Base-by-base conservation (phyloP, 2,329 filamentous ascomycete genomes). In the Hypoxylon sp. region DNA sequence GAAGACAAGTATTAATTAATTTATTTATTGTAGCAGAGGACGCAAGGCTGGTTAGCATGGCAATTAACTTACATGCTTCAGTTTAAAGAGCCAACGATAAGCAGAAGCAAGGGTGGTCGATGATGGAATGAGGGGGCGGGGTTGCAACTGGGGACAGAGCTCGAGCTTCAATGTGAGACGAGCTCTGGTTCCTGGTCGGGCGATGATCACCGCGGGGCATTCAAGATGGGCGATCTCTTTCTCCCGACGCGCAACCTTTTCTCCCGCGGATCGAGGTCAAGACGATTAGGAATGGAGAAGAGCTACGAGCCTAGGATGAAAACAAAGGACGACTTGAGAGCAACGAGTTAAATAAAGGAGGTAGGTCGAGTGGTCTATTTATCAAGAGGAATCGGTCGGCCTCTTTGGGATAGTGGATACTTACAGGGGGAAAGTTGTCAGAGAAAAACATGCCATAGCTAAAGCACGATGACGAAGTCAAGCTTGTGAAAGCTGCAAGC, bases 101-200 rank as follows among this genome's bases (percentile, higher is more conserved):
- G 51, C 27, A 53, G 46, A 48, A 50, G 55, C 46, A 67, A 64
- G 66, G 62, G 52, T 59, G n/a, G 54, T 21, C 21, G 57, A 53
- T 54, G 62, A 61, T 59, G 37, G 42, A 55, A 63, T 69, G 69
- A 71, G 68, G 68, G 68, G 68, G 68, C 65, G 68, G 68, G 69
- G 69, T 69, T 47, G 39, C 54, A 42, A 39, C 57, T 32, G 59
- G 62, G 48, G 66, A 59, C 55, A 31, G 58, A 66, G 67, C 54
- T 69, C 19, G 37, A 67, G 66, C 62, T 67, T 56, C 42, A 42
- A 47, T 51, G 53, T 62, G 53, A 31, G 50, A 27, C 51, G 56
- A 52, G 57, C 55, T 66, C 44, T 46, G 55, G 62, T 68, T 63
- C 65, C 62, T 69, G 42, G 67, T 62, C 32, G n/a, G 15, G 51